Evolutionary conservation across 306 rosid genomes (phyloP).

Genomic region (Begonia fuchsioides): DNA sequence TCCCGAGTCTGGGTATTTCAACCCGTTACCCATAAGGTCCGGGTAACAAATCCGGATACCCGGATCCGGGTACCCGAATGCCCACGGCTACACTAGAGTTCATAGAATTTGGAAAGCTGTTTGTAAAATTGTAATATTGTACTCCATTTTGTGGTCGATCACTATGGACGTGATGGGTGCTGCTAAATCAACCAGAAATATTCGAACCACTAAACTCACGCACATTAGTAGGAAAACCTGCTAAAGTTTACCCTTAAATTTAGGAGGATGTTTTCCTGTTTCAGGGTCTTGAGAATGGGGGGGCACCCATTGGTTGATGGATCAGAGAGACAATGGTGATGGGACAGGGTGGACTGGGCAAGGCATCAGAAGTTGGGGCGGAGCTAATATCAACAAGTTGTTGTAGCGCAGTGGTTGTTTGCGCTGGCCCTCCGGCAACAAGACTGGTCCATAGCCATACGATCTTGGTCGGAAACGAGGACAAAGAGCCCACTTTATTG

Average conservation of each 20-base stretch:
- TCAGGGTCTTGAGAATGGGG: slow-evolving; percentile 16
- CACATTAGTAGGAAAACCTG: slow-evolving; percentile 22
- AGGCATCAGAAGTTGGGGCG: slow-evolving; percentile 19
- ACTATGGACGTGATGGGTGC: slow-evolving; percentile 23
- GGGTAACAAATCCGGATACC: too few species aligned
- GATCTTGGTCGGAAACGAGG: too few species aligned
- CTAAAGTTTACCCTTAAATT: slow-evolving; percentile 24
- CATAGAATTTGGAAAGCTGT: slow-evolving; percentile 17
- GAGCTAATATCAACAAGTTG: slow-evolving; percentile 30
- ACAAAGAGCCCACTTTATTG: too few species aligned
- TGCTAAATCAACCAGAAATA: slow-evolving; percentile 29
- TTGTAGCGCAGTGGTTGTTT: slow-evolving; percentile 31
- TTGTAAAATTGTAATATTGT: slow-evolving; percentile 26
- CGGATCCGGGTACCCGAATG: too few species aligned
- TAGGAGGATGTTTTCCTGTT: slow-evolving; percentile 32
- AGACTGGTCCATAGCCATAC: slow-evolving; percentile 85
- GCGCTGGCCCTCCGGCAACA: slow-evolving; percentile 54
- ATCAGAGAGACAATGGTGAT: neutral
- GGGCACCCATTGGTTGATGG: too few species aligned
- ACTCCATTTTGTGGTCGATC: slow-evolving; percentile 35
- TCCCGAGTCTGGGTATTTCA: too few species aligned
- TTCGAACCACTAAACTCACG: slow-evolving; percentile 45
- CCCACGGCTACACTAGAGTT: too few species aligned
- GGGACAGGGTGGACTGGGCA: slow-evolving; percentile 22
- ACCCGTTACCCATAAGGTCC: too few species aligned